Evolutionary conservation across 805 yeast genomes (phyloP).

Genomic region (Myxozyma geophila): DNA sequence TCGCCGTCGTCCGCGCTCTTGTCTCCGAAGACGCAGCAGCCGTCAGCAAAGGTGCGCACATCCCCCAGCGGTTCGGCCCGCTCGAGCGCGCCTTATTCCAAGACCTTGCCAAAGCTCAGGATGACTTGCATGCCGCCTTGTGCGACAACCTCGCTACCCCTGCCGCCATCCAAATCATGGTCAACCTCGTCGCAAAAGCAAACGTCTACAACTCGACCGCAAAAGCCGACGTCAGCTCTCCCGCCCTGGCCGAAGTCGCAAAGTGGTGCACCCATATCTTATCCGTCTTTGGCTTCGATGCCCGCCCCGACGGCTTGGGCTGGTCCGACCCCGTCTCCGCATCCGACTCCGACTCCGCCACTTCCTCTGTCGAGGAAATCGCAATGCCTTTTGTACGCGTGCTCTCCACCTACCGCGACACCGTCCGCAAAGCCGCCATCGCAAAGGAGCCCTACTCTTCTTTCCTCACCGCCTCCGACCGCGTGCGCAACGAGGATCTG

Average conservation of each 20-base stretch:
- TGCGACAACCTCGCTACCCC: slow-evolving; percentile 89
- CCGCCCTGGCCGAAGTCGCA: slow-evolving; percentile 59
- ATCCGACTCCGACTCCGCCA: neutral
- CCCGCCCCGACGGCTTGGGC: slow-evolving; percentile 61
- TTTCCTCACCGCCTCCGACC: slow-evolving; percentile 73
- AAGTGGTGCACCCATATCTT: slow-evolving; percentile 73
- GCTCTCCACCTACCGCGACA: slow-evolving; percentile 79
- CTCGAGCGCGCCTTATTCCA: slow-evolving; percentile 22
- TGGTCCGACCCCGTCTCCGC: slow-evolving; percentile 55
- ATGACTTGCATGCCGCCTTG: slow-evolving; percentile 72
- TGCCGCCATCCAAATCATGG: slow-evolving; percentile 64
- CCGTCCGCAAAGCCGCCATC: slow-evolving; percentile 75
- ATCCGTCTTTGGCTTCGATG: slow-evolving; percentile 68
- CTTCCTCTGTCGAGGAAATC: slow-evolving; percentile 59
- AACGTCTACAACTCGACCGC: slow-evolving; percentile 71
- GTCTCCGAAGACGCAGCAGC: slow-evolving; percentile 64
- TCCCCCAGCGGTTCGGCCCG: slow-evolving; percentile 64
- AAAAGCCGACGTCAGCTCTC: slow-evolving; percentile 57
- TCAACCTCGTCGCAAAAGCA: slow-evolving; percentile 69
- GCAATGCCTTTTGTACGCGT: slow-evolving; percentile 81
- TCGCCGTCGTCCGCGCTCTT: slow-evolving; percentile 84
- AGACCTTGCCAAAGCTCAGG: slow-evolving; percentile 55
- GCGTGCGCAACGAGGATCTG: slow-evolving; percentile 71
- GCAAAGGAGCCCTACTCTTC: slow-evolving; percentile 55
- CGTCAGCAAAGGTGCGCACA: slow-evolving; percentile 53